Base-by-base conservation (phyloP, 2,329 filamentous ascomycete genomes). In the Ceratocystis cacaofunesta region DNA sequence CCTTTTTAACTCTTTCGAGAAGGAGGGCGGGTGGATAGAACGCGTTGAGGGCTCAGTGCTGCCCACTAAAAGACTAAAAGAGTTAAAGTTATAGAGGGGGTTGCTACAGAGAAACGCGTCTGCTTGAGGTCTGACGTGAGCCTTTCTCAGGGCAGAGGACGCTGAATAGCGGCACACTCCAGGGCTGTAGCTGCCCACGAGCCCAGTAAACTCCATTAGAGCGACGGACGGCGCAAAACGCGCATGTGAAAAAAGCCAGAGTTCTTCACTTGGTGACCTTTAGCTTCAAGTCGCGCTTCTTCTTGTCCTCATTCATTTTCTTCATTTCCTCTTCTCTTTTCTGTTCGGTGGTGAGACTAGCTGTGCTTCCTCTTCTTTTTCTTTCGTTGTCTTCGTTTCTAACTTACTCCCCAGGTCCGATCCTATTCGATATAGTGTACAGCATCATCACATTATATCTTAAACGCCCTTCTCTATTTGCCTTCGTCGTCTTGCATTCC, bases 1-100 rank as follows among this genome's bases (percentile, higher is more conserved):
- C 19, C 50, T 30, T 19, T 58, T 58, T 58, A 58, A 58, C 55
- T 58, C 55, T 58, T 58, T 58, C 15, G 12, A 58, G 55, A 58
- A 58, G 48, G 48, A 52, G 19, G 19, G 8, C 22, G 10, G 10
- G n/a, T 52, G 19, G 25, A 25, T 5, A 52, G 19, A 25, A 52
- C 48, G 48, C 48, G 48, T 52, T 52, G 48, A 52, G 10, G 19
- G 19, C 15, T 52, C 19, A 19, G n/a, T 4, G 52, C 6, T 17
- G 22, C 5, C 52, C 52, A 28, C 52, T 15, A 19, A 19, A 32
- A 17, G 55, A 15, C 55, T 3, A 58, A 58, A 58, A 58, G 55
- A 58, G 55, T 58, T 58, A 58, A 36, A 58, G 55, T 32, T 58
- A n/a, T 19, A 58, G 55, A 58, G 17, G 28, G 36, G 55, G 55